phyloP scores from a whole-genome alignment of 1,284 basidiomycete species.

The Malassezia sympodialis region DNA sequence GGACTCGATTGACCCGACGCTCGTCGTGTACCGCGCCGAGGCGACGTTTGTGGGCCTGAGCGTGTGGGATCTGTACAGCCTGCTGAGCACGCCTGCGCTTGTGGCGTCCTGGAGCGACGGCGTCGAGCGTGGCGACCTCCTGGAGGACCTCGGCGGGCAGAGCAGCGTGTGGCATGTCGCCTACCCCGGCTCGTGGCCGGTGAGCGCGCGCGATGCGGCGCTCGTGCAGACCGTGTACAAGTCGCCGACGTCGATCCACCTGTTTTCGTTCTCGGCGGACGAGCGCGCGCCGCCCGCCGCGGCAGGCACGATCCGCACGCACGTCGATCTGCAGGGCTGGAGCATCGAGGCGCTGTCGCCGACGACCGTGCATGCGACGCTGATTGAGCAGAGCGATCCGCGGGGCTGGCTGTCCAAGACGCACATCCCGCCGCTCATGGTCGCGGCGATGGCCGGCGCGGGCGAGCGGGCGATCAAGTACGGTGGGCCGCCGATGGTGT shows the following conservation, averaged over 20 bases:
- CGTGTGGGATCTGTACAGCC: slow-evolving; percentile 89
- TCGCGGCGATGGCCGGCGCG: slow-evolving; percentile 63
- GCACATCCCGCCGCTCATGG: slow-evolving; percentile 78
- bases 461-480: slow-evolving; percentile 87
- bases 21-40: slow-evolving; percentile 91
- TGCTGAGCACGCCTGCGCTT: slow-evolving; percentile 72
- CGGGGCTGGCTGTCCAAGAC: slow-evolving; percentile 95
- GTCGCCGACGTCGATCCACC: slow-evolving; percentile 78
- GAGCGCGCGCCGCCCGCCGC: slow-evolving; percentile 78
- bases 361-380: slow-evolving; percentile 81
- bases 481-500: slow-evolving; percentile 81
- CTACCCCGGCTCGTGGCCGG: slow-evolving; percentile 32
- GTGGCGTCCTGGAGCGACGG: slow-evolving; percentile 78
- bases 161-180: slow-evolving; percentile 55
- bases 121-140: slow-evolving; percentile 68
- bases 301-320: slow-evolving; percentile 70
- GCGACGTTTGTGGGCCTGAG: slow-evolving; percentile 93
- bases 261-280: slow-evolving; percentile 89
- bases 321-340: slow-evolving; percentile 92
- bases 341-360: slow-evolving; percentile 90
- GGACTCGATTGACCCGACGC: slow-evolving; percentile 90
- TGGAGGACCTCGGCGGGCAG: slow-evolving; percentile 69
- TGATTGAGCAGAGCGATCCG: slow-evolving; percentile 92
- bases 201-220: slow-evolving; percentile 68
- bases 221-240: slow-evolving; percentile 93